A percentile compares a stretch with the other conserved stretches of the same genome.
Conservation (phyloP, 495 filamentous ascomycete species). For the Hypoxylon lienhwacheense region DNA sequence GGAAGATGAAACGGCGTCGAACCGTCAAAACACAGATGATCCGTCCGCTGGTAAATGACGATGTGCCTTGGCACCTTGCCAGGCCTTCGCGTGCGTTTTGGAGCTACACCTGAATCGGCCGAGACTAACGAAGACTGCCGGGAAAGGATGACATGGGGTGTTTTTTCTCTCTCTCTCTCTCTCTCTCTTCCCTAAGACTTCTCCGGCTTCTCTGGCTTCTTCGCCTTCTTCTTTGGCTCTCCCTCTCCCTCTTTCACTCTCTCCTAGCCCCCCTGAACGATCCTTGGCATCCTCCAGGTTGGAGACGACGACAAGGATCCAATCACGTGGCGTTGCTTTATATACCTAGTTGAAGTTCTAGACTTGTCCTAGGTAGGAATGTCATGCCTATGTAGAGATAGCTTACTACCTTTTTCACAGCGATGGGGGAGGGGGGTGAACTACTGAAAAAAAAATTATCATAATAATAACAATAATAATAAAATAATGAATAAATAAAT, state of each 20-base stretch:
- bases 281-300: constrained; percentile 7
- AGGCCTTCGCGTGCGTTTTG: not conserved
- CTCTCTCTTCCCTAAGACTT: too few species aligned
- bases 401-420: too few species aligned
- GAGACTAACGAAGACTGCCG: constrained; percentile 27
- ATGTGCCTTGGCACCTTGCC: constrained; percentile 32
- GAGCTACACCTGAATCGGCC: constrained; percentile 29
- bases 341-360: constrained; percentile 24
- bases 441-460: constrained; percentile 4
- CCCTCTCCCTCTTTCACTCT: not conserved
- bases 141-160: constrained; percentile 3
- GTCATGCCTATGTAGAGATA: too few species aligned
- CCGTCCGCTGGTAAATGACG: constrained; percentile 34
- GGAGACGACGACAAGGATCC: constrained; percentile 6
- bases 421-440: constrained; percentile 5
- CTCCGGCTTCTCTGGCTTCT: not conserved
- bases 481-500: not conserved
- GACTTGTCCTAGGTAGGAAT: constrained; percentile 34
- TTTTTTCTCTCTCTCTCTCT: too few species aligned
- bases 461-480: too few species aligned
- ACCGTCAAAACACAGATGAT: constrained; percentile 19
- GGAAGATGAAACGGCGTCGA: constrained; percentile 22
- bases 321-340: constrained; percentile 28
- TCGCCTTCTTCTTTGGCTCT: not conserved
- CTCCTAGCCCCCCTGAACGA: constrained; percentile 8